These are phyloP conservation scores for Rubroshorea leprosula DNA, from an alignment of 345 rosid genomes.

Conservation along the genomic window DNA sequence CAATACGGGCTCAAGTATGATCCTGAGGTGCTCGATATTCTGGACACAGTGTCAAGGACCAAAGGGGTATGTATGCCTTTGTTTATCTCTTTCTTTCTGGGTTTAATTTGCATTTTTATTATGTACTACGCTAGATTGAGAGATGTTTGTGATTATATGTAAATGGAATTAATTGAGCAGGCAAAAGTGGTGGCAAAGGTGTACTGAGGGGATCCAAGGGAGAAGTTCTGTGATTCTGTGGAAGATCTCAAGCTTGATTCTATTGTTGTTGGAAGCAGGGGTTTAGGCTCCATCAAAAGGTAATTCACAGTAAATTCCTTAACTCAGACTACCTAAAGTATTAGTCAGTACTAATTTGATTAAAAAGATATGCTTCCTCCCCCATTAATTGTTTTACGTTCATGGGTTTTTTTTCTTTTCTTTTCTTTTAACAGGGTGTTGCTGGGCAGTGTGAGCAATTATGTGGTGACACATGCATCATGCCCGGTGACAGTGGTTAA, in stretches of 20 bases:
- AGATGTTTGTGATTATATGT: not conserved
- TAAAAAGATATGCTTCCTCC: too few species aligned
- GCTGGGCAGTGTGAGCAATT: conserved; percentile 75
- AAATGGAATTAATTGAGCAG: conserved; percentile 19
- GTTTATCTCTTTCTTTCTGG: not conserved
- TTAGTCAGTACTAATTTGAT: too few species aligned
- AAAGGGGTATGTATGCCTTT: conserved; percentile 32
- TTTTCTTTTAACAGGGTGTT: conserved; percentile 37
- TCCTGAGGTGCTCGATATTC: conserved; percentile 52
- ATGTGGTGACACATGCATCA: conserved; percentile 62
- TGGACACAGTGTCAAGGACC: conserved; percentile 46
- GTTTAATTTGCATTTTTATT: too few species aligned
- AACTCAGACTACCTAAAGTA: too few species aligned
- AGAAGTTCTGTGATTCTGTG: conserved; percentile 43
- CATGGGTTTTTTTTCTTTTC: not conserved
- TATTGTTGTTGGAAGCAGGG: conserved; percentile 52
- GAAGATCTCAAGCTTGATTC: conserved; percentile 42
- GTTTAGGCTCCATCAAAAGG: conserved; percentile 49
- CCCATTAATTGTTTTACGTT: not conserved
- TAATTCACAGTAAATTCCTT: not conserved
- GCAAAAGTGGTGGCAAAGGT: conserved; percentile 47
- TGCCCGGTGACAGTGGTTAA: conserved; percentile 83
- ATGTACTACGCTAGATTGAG: too few species aligned
- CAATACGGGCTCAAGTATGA: conserved; percentile 54
- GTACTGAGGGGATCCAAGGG: conserved; percentile 60